Evolutionary conservation across 495 filamentous ascomycete species (phyloP).

Genomic region (Lindgomyces ingoldianus): DNA sequence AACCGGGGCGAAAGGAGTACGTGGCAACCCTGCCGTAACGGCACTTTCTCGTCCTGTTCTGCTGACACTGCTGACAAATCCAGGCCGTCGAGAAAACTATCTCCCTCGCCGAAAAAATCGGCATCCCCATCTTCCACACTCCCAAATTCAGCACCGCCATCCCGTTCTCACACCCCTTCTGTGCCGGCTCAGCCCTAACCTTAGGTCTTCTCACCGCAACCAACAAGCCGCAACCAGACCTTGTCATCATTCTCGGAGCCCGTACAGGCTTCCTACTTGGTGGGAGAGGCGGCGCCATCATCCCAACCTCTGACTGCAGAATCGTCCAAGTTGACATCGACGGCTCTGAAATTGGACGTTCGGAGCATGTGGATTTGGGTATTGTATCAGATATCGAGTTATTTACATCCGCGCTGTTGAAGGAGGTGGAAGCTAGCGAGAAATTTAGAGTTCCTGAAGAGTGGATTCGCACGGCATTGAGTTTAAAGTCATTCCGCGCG

Average conservation of each 20-base stretch:
- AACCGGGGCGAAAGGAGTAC: constrained; percentile 23
- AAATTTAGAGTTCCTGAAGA: constrained; percentile 16
- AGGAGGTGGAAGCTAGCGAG: not conserved
- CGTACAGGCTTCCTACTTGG: constrained; percentile 37
- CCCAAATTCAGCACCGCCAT: constrained; percentile 31
- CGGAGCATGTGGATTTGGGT: constrained; percentile 30
- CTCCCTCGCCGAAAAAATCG: constrained; percentile 25
- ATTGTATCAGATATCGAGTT: constrained; percentile 35
- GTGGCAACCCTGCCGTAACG: too few relatives aligned
- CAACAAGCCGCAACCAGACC: constrained; percentile 25
- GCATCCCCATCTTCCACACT: constrained; percentile 36
- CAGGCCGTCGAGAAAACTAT: constrained; percentile 25
- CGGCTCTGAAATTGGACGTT: constrained; percentile 36
- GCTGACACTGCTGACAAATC: not conserved
- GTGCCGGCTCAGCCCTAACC: constrained; percentile 17
- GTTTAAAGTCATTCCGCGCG: constrained; percentile 15
- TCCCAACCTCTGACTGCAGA: constrained; percentile 32
- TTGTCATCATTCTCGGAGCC: constrained; percentile 33
- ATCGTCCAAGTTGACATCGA: constrained; percentile 40
- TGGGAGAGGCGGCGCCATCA: constrained; percentile 28
- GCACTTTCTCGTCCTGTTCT: not conserved
- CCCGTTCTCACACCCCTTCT: constrained; percentile 26
- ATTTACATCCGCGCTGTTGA: constrained; percentile 10
- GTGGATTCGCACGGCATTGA: constrained; percentile 31
- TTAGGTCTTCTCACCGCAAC: constrained; percentile 25